A percentile compares a stretch with the other conserved stretches of the same genome.
Conservation (phyloP, 352 stramenopile genomes). For the Globisporangium orthogonon region DNA sequence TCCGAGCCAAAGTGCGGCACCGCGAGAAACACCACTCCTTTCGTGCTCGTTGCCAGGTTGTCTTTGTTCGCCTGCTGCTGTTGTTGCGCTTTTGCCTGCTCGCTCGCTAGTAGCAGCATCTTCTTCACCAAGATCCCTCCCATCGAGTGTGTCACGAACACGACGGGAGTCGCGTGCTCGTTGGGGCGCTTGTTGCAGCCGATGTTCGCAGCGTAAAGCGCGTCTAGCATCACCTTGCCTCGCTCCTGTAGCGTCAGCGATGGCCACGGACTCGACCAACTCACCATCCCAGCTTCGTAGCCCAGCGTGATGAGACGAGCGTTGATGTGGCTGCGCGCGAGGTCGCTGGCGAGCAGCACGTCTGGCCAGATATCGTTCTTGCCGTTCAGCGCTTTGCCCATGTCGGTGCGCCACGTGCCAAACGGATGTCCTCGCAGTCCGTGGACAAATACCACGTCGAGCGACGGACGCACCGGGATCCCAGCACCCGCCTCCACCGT, state of each 20-base stretch:
- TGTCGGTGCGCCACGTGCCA: constrained; percentile 76
- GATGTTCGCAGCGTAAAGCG: constrained; percentile 63
- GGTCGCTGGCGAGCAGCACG: constrained; percentile 49
- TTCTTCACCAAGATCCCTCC: constrained; percentile 83
- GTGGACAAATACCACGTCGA: constrained; percentile 85
- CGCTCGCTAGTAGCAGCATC: constrained; percentile 54
- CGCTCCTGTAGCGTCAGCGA: constrained; percentile 73
- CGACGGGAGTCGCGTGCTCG: constrained; percentile 29
- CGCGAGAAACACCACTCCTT: constrained; percentile 69
- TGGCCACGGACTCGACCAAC: constrained; percentile 83
- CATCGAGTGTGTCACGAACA: constrained; percentile 88
- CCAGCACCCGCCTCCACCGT: background rate
- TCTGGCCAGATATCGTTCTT: constrained; percentile 75
- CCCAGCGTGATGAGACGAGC: constrained; percentile 67
- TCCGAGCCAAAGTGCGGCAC: constrained; percentile 84
- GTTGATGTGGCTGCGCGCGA: constrained; percentile 31
- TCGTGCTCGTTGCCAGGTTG: constrained; percentile 33
- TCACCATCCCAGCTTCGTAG: constrained; percentile 81
- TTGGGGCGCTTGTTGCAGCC: constrained; percentile 18
- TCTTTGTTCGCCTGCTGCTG: constrained; percentile 1
- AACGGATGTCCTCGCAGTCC: constrained; percentile 76
- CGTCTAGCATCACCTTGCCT: constrained; percentile 60
- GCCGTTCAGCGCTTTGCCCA: constrained; percentile 45
- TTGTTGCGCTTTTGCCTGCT: constrained; percentile 10
- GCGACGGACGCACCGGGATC: constrained; percentile 2